Base-by-base conservation (phyloP, 768 basidiomycete genomes). In the Collybia sp. region DNA sequence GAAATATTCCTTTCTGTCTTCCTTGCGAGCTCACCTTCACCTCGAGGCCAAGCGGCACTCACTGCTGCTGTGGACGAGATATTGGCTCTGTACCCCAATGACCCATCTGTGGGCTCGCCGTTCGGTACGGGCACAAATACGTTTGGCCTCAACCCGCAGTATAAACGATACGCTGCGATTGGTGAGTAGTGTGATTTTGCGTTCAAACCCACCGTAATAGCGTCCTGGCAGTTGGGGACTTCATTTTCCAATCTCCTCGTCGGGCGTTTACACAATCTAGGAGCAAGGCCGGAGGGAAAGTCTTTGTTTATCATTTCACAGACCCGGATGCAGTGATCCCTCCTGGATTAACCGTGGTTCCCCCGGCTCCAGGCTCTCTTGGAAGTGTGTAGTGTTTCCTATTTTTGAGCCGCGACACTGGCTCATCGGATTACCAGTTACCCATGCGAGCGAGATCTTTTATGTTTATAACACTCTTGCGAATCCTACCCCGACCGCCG, bases 71-170 rank as follows among this genome's bases (percentile, higher is more conserved):
- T 59, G 3, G 35, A 50, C 3, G 44, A 37, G 1, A 25, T 73
- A 10, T 15, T 67, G 1, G 40, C 61, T 11, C 50, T 72, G 2
- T 76, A 77, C 53, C 74, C 73, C 0, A 48, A 72, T 34, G 43
- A 60, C 30, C 70, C 74, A 6, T 50, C 67, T 11, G 50, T 65
- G 25, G 73, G 74, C 5, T 70, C 70, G 1, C 75, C 75, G 0
- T 76, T 62, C 48, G 57, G 57, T 15, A 74, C 75, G 1, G 71
- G 72, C 30, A 64, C 69, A 41, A 44, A 68, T 11, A 70, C 69
- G 0, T 76, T 72, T 46, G 71, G 71, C 1, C 54, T 69, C 9
- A 53, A 57, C 12, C 36, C 54, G 12, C 53, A 58, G 12, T 72
- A 56, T 52, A 71, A 72, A 49, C 63, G 66, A 18, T 53, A 52